These are phyloP conservation scores for Alternaria metachromatica DNA, from an alignment of 2,329 filamentous ascomycete genomes.

Conservation along the genomic window DNA sequence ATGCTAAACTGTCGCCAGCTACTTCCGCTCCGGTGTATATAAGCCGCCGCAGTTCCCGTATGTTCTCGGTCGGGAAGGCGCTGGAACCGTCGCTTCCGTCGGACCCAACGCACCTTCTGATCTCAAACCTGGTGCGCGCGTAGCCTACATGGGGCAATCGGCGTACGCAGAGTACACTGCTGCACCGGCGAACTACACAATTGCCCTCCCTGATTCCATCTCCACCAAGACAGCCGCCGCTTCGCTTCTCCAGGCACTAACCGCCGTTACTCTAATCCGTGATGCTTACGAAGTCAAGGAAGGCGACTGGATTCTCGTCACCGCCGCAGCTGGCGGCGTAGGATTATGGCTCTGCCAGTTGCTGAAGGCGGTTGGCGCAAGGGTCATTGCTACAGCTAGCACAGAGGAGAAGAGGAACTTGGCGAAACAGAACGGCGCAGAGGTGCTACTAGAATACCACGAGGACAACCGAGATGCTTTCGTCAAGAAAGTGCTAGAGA, in stretches of 20 bases:
- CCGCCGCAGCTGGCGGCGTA: slow-evolving; percentile 85
- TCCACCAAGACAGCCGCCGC: slow-evolving; percentile 70
- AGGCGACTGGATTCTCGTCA: slow-evolving; percentile 82
- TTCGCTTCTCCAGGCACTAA: slow-evolving; percentile 79
- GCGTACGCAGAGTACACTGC: slow-evolving; percentile 68
- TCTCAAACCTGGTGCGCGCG: slow-evolving; percentile 71
- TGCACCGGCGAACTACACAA: slow-evolving; percentile 60
- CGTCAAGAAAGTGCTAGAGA: slow-evolving; percentile 64
- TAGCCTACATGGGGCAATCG: slow-evolving; percentile 69
- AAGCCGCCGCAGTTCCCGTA: slow-evolving; percentile 70
- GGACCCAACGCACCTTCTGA: slow-evolving; percentile 60
- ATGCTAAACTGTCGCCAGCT: slow-evolving; percentile 52
- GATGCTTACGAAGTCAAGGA: slow-evolving; percentile 74
- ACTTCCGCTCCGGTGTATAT: slow-evolving; percentile 88
- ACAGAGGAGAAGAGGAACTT: slow-evolving; percentile 74
- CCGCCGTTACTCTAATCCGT: slow-evolving; percentile 78
- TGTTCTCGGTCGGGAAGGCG: slow-evolving; percentile 79
- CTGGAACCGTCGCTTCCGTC: slow-evolving; percentile 71
- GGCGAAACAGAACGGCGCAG: slow-evolving; percentile 73
- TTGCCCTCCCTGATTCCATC: slow-evolving; percentile 70
- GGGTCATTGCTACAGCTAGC: slow-evolving; percentile 79
- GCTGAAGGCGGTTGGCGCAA: slow-evolving; percentile 73
- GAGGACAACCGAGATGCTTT: slow-evolving; percentile 56
- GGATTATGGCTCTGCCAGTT: slow-evolving; percentile 75
- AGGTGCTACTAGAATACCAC: slow-evolving; percentile 73